phyloP scores from a whole-genome alignment of 352 stramenopile species.

The Globisporangium barbulae region DNA sequence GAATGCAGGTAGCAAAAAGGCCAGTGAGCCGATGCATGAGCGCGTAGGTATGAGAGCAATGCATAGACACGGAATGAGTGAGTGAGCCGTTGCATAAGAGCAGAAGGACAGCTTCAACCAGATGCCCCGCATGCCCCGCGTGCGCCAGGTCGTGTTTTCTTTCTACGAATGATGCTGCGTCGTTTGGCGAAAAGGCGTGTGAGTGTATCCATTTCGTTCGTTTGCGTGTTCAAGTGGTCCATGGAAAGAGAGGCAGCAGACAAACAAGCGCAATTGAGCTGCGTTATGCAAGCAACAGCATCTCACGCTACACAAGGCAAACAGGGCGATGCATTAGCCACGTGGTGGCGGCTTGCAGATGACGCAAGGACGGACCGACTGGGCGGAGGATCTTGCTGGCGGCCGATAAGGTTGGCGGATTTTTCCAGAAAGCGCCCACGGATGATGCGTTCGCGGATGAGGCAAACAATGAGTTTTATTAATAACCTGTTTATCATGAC shows the following conservation, averaged over 20 bases:
- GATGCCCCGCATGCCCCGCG: background rate
- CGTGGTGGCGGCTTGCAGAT: background rate
- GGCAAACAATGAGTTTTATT: background rate
- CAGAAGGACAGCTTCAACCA: background rate
- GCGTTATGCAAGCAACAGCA: background rate
- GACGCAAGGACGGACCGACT: background rate
- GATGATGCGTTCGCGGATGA: background rate
- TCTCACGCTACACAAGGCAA: too few relatives aligned
- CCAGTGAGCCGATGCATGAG: background rate
- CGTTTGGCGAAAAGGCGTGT: background rate
- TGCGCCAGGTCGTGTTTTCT: background rate
- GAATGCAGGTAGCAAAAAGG: background rate
- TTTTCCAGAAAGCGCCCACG: background rate
- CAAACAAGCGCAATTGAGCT: too few relatives aligned
- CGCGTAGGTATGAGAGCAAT: too few relatives aligned
- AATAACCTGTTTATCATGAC: background rate
- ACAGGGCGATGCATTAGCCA: background rate
- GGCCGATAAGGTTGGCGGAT: background rate
- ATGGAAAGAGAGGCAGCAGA: background rate
- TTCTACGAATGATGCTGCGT: background rate
- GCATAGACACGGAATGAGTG: background rate
- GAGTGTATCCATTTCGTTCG: background rate
- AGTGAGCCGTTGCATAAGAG: background rate
- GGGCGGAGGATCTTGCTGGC: background rate
- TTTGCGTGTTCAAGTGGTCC: background rate